Evolutionary conservation across 2,329 filamentous ascomycete species (phyloP).

Genomic region (Aspergillus sp.): DNA sequence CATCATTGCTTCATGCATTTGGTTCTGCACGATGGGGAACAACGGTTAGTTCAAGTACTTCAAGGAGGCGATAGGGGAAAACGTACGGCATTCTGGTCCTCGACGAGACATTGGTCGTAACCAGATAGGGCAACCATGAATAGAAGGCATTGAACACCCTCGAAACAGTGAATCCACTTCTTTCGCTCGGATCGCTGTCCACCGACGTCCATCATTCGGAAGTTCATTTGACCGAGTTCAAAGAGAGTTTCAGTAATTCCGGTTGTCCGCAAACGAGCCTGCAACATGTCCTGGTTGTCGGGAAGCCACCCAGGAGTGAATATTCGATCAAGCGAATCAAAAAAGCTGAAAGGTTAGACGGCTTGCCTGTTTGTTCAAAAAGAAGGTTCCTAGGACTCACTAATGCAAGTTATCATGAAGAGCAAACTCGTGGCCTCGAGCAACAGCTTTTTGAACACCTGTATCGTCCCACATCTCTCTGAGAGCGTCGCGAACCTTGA

Average conservation of each 20-base stretch:
- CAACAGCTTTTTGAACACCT: conserved; percentile 83
- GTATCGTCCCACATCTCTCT: conserved; percentile 79
- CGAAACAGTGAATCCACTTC: conserved; percentile 97
- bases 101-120: conserved; percentile 93
- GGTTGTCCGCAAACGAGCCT: conserved; percentile 85
- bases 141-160: conserved; percentile 87
- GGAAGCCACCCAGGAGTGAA: conserved; percentile 80
- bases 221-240: conserved; percentile 86
- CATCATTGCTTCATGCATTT: conserved; percentile 90
- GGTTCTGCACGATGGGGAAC: conserved; percentile 61
- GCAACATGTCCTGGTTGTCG: conserved; percentile 90
- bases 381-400: conserved; percentile 55
- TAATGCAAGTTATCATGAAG: conserved; percentile 94
- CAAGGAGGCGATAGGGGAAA: background rate
- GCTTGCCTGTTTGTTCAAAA: background rate
- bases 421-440: conserved; percentile 93
- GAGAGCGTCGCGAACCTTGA: conserved; percentile 69
- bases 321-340: conserved; percentile 72
- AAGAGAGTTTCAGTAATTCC: conserved; percentile 96
- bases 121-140: conserved; percentile 95
- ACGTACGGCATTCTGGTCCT: conserved; percentile 92
- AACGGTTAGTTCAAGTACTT: conserved; percentile 17
- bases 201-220: conserved; percentile 95
- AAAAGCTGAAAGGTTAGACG: conserved; percentile 64
- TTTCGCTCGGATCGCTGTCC: conserved; percentile 90